Evolutionary conservation across 768 basidiomycete species (phyloP).

Genomic region (Termitomyces sp.): DNA sequence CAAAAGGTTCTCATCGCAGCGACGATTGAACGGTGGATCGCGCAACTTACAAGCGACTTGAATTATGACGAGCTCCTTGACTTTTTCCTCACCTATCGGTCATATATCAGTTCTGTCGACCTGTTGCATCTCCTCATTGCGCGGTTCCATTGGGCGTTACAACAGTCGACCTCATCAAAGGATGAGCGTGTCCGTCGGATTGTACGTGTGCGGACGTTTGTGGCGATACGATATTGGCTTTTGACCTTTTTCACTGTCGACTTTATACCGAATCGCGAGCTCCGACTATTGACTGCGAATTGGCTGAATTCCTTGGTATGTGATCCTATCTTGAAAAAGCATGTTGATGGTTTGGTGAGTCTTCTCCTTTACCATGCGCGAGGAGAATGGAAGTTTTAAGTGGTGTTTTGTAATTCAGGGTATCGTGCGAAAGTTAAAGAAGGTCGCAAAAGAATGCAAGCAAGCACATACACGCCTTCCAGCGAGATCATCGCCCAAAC

Average conservation of each 20-base stretch:
- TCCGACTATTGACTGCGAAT: constrained; percentile 66
- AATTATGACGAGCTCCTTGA: constrained; percentile 85
- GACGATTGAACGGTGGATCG: constrained; percentile 91
- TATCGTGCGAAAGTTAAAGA: constrained; percentile 79
- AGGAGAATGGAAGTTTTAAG: background rate
- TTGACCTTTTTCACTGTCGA: constrained; percentile 88
- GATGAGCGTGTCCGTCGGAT: constrained; percentile 75
- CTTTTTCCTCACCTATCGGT: constrained; percentile 90
- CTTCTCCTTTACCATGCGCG: background rate
- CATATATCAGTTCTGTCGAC: constrained; percentile 77
- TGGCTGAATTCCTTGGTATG: constrained; percentile 80
- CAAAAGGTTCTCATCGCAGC: constrained; percentile 75
- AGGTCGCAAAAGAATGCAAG: constrained; percentile 81
- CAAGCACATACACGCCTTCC: constrained; percentile 51
- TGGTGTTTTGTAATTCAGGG: constrained; percentile 38
- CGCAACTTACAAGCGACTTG: constrained; percentile 82
- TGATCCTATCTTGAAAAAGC: constrained; percentile 66
- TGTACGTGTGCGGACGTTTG: constrained; percentile 85
- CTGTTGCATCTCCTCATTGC: constrained; percentile 80
- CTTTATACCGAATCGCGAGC: constrained; percentile 76
- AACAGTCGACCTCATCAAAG: constrained; percentile 40
- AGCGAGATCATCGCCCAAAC: constrained; percentile 26
- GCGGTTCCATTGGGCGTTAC: constrained; percentile 87
- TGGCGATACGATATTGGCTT: constrained; percentile 88
- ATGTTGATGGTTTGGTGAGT: constrained; percentile 69